A percentile compares a stretch with the other conserved stretches of the same genome.
phyloP scores from a whole-genome alignment of 139 green algal genomes.

The Chara braunii region DNA sequence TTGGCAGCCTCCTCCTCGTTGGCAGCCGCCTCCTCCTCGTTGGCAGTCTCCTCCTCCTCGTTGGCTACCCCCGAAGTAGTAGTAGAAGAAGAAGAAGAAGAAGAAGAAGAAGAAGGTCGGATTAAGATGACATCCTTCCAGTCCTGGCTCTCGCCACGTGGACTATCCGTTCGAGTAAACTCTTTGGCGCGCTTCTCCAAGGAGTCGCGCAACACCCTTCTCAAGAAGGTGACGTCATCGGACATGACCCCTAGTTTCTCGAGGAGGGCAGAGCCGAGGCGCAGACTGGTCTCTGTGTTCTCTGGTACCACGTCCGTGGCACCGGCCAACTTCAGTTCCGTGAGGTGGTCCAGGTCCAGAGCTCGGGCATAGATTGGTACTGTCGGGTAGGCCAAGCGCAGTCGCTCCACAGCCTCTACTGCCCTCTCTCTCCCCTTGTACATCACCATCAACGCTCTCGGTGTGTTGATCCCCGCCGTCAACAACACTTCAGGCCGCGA shows the following conservation, averaged over 20 bases:
- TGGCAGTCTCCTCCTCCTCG: no score
- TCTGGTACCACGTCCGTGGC: constrained; percentile 49
- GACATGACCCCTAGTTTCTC: constrained; percentile 29
- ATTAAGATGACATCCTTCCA: no score
- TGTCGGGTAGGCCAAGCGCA: constrained; percentile 47
- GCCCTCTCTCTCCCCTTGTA: constrained; percentile 50
- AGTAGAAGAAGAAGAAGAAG: no score
- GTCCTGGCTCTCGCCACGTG: no score
- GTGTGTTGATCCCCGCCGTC: constrained; percentile 63
- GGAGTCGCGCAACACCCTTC: constrained; percentile 22
- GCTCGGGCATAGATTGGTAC: constrained; percentile 72
- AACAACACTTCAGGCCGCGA: constrained; percentile 60
- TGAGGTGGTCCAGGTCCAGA: constrained; percentile 63
- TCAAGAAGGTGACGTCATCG: constrained; percentile 37
- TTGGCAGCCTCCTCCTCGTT: no score
- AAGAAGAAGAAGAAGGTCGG: no score
- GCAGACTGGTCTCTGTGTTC: constrained; percentile 49
- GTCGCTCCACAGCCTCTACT: constrained; percentile 54
- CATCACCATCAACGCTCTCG: constrained; percentile 63
- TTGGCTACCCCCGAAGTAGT: no score
- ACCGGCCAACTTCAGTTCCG: constrained; percentile 70
- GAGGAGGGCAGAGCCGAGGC: constrained; percentile 30
- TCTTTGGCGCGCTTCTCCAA: constrained; percentile 36
- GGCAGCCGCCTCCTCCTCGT: no score
- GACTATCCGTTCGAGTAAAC: no score